These are phyloP conservation scores for Bipolaris zeicola DNA, from an alignment of 2,329 filamentous ascomycete species.

Conservation along the genomic window DNA sequence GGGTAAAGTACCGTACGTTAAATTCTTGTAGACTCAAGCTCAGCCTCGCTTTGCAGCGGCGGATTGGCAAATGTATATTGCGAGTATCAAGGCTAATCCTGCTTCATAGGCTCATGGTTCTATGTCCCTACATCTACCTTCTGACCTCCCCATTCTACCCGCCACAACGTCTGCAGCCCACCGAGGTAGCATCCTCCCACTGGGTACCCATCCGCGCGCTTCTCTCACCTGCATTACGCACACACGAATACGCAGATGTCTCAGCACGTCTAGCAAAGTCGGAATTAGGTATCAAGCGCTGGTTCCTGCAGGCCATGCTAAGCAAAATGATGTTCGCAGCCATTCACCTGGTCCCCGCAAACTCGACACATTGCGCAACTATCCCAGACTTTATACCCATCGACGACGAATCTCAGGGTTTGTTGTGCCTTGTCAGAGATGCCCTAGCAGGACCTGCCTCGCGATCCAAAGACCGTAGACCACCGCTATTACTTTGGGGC, in stretches of 20 bases:
- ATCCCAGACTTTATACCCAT: constrained; percentile 56
- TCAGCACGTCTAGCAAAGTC: constrained; percentile 65
- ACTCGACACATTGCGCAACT: constrained; percentile 63
- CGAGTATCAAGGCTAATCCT: constrained; percentile 1
- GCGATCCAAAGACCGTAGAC: constrained; percentile 42
- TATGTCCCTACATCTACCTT: constrained; percentile 72
- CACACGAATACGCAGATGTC: constrained; percentile 67
- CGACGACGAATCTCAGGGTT: constrained; percentile 16
- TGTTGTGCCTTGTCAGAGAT: constrained; percentile 22
- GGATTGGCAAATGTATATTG: not conserved
- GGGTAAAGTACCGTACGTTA: constrained; percentile 65
- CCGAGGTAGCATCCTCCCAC: constrained; percentile 70
- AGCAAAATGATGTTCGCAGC: constrained; percentile 72
- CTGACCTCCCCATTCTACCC: constrained; percentile 63
- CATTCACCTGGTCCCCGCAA: constrained; percentile 65
- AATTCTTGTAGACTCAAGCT: not conserved
- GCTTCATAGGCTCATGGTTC: constrained; percentile 65
- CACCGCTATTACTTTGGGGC: constrained; percentile 70
- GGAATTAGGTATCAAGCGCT: constrained; percentile 60
- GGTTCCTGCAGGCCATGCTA: constrained; percentile 61
- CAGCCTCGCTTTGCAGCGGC: not conserved
- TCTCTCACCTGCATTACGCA: constrained; percentile 64
- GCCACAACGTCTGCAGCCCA: constrained; percentile 66
- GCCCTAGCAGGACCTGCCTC: constrained; percentile 25
- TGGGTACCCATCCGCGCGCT: constrained; percentile 70